Evolutionary conservation across 1,284 basidiomycete genomes (phyloP), one percentile per base, ranked within the genome.

Genomic region (Rugosomyces carneus): DNA sequence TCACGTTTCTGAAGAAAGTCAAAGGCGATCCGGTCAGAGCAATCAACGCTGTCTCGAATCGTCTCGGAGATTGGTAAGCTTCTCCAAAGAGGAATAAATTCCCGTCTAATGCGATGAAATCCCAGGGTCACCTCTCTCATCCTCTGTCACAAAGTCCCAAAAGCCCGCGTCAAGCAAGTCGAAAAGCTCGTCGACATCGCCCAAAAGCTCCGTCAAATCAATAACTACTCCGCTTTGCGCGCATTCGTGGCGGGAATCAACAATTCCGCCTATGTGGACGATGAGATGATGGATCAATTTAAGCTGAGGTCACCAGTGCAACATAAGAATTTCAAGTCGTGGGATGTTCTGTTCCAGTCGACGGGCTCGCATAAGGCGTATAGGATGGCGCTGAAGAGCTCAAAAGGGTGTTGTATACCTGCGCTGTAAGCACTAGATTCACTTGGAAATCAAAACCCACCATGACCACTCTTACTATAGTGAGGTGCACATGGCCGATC

Each of bases 221-320:
- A 89, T 60, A 90, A 90, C 55, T 90, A 90, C 60, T 88, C 86
- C 7, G 87, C 81, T 1, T 62, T 89, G 47, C 84, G 87, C 16
- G 85, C 87, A 3, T 80, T 90, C 55, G 80, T 90, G 15, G 86
- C 86, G 26, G 87, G 87, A n/a, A 88, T 90, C 62, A 86, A 88
- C 56, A 79, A 75, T 51, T 76, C 84, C 0, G 81, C 80, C 1
- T 84, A 77, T 53, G 68, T 77, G 31, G 84, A 81, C 13, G 86
- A 89, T 57, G 75, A 76, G 50, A 78, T 83, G 1, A 80, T 86
- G 72, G 80, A 82, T 49, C 63, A 73, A 36, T 83, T 88, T 62
- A 80, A 77, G 59, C 54, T 68, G 6, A 82, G 73, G 60, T 73
- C 73, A 8, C 74, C 77, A 10, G 76, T 81, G 45, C 75, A 78